Conservation (phyloP, 2,329 filamentous ascomycete species). For the Fusarium sororula region DNA sequence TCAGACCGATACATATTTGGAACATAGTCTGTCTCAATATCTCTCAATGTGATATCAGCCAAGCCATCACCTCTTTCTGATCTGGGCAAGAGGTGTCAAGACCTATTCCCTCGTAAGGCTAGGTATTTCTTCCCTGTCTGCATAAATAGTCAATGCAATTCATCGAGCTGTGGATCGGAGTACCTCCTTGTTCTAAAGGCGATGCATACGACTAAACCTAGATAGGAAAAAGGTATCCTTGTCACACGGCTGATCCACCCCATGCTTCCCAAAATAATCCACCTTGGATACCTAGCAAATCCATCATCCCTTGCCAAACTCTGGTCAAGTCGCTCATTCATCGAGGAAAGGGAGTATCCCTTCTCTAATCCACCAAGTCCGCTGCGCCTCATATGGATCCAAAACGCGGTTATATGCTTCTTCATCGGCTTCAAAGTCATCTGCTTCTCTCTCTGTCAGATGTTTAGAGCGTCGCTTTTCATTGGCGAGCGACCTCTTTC, state of each 20-base stretch:
- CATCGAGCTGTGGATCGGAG: neutral
- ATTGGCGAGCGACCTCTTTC: neutral
- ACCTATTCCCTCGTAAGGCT: neutral
- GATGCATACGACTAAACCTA: too few species aligned
- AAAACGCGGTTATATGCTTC: neutral
- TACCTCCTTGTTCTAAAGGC: neutral
- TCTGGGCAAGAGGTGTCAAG: neutral
- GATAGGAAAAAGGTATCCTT: neutral
- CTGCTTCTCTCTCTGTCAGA: accelerated
- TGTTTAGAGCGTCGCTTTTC: accelerated
- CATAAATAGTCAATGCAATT: neutral
- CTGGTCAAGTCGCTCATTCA: accelerated
- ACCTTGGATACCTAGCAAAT: neutral
- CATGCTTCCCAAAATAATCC: neutral
- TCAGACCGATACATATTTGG: neutral
- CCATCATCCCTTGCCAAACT: accelerated
- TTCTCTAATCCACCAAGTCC: neutral
- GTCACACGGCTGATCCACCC: neutral
- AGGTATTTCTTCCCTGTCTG: neutral
- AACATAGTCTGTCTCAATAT: neutral
- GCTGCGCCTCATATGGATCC: neutral
- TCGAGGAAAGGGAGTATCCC: neutral
- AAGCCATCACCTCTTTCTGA: neutral
- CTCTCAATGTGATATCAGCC: neutral
- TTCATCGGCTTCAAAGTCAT: neutral